Base-by-base conservation (phyloP, 208 protist species). In the Wallacemonas sp. region DNA sequence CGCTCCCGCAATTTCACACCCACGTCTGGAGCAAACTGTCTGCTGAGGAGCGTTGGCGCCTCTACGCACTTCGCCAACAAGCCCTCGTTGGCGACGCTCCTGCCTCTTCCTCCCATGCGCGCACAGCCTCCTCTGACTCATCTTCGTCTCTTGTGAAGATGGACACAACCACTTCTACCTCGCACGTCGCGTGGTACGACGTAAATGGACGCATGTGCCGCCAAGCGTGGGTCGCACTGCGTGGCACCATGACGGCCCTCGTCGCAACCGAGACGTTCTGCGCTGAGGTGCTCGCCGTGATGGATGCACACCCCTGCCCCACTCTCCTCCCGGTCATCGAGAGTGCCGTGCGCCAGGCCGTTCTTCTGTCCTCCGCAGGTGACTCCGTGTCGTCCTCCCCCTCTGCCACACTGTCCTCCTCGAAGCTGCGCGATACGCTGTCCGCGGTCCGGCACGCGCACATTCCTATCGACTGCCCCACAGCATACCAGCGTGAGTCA, bases 51-150 rank as follows among this genome's bases (percentile, higher is more conserved):
- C 72, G 84, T n/a, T 62, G 51, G 24, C 81, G 79, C 11, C 75
- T 93, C 5, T 79, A 82, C 51, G 82, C 87, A 27, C 71, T 93
- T 46, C 79, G 82, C 3, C 59, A 79, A 65, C 87, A 93, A 34
- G 84, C 82, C 8, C 66, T 90, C 33, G 83, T 84, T 62, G 87
- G 87, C 6, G 84, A 93, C 47, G 87, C 87, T 11, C 87, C 83
- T 15, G 45, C 36, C 4, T 42, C 53, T 9, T 60, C 53, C 27
- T n/a, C n/a, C n/a, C n/a, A n/a, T n/a, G n/a, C n/a, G n/a, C n/a
- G n/a, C n/a, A n/a, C n/a, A n/a, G n/a, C n/a, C n/a, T n/a, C n/a
- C n/a, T n/a, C n/a, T n/a, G n/a, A n/a, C n/a, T n/a, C n/a, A n/a
- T n/a, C n/a, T n/a, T n/a, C n/a, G n/a, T n/a, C n/a, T n/a, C n/a